Base-by-base conservation (phyloP, 2,329 filamentous ascomycete species). In the Chaetomium strumarium region DNA sequence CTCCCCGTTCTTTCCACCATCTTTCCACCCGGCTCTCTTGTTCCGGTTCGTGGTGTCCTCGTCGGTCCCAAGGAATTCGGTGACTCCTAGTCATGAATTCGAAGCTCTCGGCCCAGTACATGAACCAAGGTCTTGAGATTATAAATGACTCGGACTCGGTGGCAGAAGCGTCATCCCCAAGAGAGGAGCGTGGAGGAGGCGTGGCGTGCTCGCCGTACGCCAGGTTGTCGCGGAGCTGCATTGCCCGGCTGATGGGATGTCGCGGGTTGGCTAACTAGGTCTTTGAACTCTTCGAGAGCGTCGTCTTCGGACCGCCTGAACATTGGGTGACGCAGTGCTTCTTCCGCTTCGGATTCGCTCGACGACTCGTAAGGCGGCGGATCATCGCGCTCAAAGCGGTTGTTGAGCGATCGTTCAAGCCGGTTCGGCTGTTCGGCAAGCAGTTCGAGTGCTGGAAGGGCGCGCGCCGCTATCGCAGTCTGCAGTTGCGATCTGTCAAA, bases 61-160 rank as follows among this genome's bases (percentile, higher is more conserved):
- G 36, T 36, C n/a, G 6, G 4, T 36, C 34, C 12, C 6, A 7
- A 5, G 34, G 34, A 13, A 52, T 38, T 13, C 46, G 46, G 1
- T 12, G 2, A 5, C n/a, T 8, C 20, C 47, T 47, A 19, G 29
- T 19, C 1, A 5, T 8, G 8, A 16, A 10, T 20, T 54, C 52
- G 10, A 10, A 2, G 2, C 6, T 3, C 13, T 55, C 44, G 2
- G 46, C 14, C 44, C 3, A 12, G 8, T 10, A 48, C 14, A 40
- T 31, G 34, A 47, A 51, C 52, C 52, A 55, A 2, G 52, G 52
- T 19, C 48, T 16, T 11, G 48, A 55, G 3, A 30, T 55, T 5
- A 55, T 55, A 44, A 55, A 55, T 1, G 52, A 51, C n/a, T 55
- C 52, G 8, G 52, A 48, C 7, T 50, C 12, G 10, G 43, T 37